These are phyloP conservation scores for Lepidium africanum DNA, from an alignment of 345 rosid species.

Conservation along the genomic window DNA sequence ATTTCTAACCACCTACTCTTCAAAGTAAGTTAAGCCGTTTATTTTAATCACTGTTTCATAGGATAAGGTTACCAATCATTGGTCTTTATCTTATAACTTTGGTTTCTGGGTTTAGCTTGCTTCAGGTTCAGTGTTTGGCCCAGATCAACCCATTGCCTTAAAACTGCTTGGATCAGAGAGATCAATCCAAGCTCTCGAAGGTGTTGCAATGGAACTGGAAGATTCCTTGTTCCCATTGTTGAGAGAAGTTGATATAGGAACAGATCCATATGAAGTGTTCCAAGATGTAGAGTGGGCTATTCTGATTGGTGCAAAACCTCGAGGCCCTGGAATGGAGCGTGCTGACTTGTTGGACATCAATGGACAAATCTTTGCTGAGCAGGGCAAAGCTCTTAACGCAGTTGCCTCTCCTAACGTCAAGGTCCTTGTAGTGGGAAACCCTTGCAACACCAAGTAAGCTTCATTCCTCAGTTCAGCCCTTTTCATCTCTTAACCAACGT, in stretches of 20 bases:
- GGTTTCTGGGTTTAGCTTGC: conserved; percentile 55
- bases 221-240: conserved; percentile 90
- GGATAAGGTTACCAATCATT: not conserved
- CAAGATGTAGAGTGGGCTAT: conserved; percentile 98
- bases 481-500: not conserved
- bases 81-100: not conserved
- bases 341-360: conserved; percentile 84
- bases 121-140: conserved; percentile 88
- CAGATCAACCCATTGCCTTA: conserved; percentile 80
- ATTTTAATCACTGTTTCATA: not conserved
- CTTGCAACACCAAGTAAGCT: conserved; percentile 96
- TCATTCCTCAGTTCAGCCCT: not conserved
- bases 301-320: conserved; percentile 94
- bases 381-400: conserved; percentile 93
- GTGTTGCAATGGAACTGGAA: conserved; percentile 99
- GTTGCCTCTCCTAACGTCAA: conserved; percentile 83
- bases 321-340: conserved; percentile 98
- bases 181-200: conserved; percentile 94
- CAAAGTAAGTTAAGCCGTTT: conserved; percentile 52
- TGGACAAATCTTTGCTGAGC: conserved; percentile 88
- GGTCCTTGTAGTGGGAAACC: conserved; percentile 96
- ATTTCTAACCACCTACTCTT: conserved; percentile 91
- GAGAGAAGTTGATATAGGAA: conserved; percentile 90
- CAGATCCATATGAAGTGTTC: conserved; percentile 71
- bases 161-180: conserved; percentile 92